A percentile compares a stretch with the other conserved stretches of the same genome.
These are phyloP conservation scores for Heritiera fomes DNA, from an alignment of 345 rosid species.

Conservation along the genomic window DNA sequence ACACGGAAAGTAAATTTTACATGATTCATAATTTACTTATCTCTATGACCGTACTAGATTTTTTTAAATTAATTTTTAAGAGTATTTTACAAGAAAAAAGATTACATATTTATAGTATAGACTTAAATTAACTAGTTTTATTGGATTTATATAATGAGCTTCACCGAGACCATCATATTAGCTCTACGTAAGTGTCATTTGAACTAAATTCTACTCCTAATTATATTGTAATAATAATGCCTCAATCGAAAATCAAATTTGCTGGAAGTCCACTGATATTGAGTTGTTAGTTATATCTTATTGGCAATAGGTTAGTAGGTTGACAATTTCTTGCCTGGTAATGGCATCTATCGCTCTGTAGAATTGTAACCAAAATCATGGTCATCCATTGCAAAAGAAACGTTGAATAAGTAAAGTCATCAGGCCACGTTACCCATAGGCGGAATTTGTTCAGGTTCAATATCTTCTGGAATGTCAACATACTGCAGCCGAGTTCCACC, in stretches of 20 bases:
- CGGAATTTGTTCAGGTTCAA: conserved; percentile 84
- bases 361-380: background rate
- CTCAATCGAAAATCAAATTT: background rate
- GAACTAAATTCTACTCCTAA: too few species aligned
- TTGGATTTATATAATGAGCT: too few species aligned
- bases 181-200: too few species aligned
- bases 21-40: too few species aligned
- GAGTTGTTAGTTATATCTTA: background rate
- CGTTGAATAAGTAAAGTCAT: conserved; percentile 27
- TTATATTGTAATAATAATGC: background rate
- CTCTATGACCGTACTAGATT: too few species aligned
- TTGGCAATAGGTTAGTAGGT: conserved; percentile 2
- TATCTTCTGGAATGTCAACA: conserved; percentile 73
- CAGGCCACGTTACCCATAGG: conserved; percentile 96
- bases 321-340: background rate
- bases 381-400: background rate
- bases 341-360: background rate
- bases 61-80: too few species aligned
- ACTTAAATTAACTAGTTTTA: too few species aligned
- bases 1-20: too few species aligned
- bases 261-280: background rate
- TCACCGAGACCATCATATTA: too few species aligned
- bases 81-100: too few species aligned
- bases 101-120: too few species aligned
- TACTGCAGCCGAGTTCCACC: conserved; percentile 37